phyloP scores from a whole-genome alignment of 1,139 yeast species.

The Pneumocystis canis region DNA sequence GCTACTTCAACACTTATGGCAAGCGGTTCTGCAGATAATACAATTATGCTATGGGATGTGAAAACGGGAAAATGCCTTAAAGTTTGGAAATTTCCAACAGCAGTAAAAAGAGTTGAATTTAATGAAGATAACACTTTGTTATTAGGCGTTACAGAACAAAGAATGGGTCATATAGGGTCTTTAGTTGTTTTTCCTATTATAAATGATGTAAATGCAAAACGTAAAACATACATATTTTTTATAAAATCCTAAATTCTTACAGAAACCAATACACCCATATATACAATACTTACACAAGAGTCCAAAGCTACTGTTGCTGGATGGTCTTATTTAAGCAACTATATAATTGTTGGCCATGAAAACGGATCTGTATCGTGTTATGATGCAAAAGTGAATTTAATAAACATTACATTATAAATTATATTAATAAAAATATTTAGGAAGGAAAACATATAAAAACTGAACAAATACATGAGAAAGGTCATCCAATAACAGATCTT shows the following conservation, averaged over 20 bases:
- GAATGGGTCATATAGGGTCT: conserved; percentile 80
- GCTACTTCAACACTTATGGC: conserved; percentile 46
- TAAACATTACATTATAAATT: not conserved
- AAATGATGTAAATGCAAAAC: conserved; percentile 28
- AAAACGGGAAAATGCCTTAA: conserved; percentile 61
- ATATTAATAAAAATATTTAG: conserved; percentile 6
- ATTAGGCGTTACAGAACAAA: conserved; percentile 75
- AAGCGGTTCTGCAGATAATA: conserved; percentile 86
- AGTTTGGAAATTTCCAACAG: conserved; percentile 66
- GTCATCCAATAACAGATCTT: conserved; percentile 50
- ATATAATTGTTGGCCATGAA: conserved; percentile 73
- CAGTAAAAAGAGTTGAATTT: conserved; percentile 82
- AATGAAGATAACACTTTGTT: conserved; percentile 57
- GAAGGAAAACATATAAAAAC: conserved; percentile 57
- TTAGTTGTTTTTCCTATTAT: conserved; percentile 50
- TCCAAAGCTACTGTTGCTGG: conserved; percentile 76
- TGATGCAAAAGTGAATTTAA: conserved; percentile 32
- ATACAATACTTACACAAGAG: conserved; percentile 36
- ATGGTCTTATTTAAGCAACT: conserved; percentile 50
- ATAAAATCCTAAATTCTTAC: conserved; percentile 23
- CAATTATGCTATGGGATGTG: conserved; percentile 73
- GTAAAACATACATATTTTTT: conserved; percentile 3
- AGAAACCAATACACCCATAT: conserved; percentile 36
- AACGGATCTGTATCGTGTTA: conserved; percentile 75
- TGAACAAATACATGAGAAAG: conserved; percentile 55